Base-by-base conservation (phyloP, 208 protist species). In the Leishmania martiniquensis region DNA sequence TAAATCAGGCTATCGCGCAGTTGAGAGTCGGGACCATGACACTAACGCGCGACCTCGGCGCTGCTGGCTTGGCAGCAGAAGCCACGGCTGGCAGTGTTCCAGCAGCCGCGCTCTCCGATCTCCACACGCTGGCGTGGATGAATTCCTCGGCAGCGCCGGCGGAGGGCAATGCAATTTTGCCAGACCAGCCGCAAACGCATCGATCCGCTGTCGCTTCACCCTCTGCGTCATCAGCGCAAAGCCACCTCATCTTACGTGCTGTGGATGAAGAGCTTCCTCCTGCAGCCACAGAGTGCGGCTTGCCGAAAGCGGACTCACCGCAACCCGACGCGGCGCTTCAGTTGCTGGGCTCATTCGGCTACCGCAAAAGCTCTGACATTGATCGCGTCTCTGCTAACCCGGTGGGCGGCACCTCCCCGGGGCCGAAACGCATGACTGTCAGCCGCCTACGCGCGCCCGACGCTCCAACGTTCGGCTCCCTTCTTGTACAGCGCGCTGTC, bases 1-100 rank as follows among this genome's bases (percentile, higher is more conserved):
- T 97, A 1, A 96, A 96, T 65, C 84, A 89, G 47, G 91, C 91
- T 34, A 91, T 97, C 39, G 85, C 88, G 22, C 78, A 93, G 69
- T 87, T 94, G 42, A 80, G 85, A 9, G 77, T 67, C n/a, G 37
- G 32, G 4, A n/a, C 29, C 25, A 39, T 68, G 22, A 17, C 39
- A 12, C 22, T 1, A 34, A 49, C 42, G 0, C 20, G 25, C 47
- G 47, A 15, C 47, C 17, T 29, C 13, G 29, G 34, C 70, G 1
- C 49, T 13, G 47, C 13, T 54, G 49, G 1, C 15, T n/a, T 9
- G n/a, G 47, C 32, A 37, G 62, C 63, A 42, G 42, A 20, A 44
- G 37, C 39, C n/a, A 80, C 29, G 54, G 67, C 51, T 51, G 75
- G 15, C 60, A 69, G 37, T 44, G 49, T 29, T 57, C 47, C 20